Conservation (phyloP, 2,329 filamentous ascomycete species). For the Tolypocladium ophioglossoides region DNA sequence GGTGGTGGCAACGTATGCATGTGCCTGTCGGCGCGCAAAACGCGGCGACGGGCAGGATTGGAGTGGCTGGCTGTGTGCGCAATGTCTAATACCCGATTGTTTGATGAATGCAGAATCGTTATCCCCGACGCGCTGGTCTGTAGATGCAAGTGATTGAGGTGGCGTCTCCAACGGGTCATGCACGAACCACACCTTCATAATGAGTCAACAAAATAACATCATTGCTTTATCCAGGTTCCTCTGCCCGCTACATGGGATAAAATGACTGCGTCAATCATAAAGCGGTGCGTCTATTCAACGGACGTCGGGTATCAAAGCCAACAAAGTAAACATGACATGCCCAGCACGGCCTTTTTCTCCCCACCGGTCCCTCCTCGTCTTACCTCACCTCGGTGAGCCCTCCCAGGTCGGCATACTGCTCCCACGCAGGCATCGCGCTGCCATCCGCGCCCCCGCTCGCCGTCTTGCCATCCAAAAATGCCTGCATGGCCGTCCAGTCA, state of each 20-base stretch:
- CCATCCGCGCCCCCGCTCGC: constrained; percentile 8
- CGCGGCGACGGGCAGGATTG: neutral
- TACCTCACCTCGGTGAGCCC: constrained; percentile 29
- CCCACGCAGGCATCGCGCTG: constrained; percentile 27
- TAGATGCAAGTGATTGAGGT: neutral
- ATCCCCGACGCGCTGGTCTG: neutral
- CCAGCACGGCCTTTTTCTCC: neutral
- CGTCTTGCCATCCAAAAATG: constrained; percentile 19
- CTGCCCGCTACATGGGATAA: neutral
- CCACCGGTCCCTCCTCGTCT: neutral
- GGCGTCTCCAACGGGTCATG: too few species aligned
- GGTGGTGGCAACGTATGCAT: too few species aligned
- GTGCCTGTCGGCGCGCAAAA: too few species aligned
- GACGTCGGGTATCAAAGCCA: constrained; percentile 7
- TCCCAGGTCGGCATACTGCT: constrained; percentile 35
- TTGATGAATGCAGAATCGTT: neutral
- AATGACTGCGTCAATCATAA: neutral
- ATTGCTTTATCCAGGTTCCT: neutral
- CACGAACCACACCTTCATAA: neutral
- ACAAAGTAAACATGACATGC: constrained; percentile 2
- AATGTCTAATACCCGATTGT: neutral
- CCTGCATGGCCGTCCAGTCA: constrained; percentile 27
- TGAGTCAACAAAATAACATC: neutral
- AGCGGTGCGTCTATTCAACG: neutral
- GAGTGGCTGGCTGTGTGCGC: neutral